Evolutionary conservation across 2,329 filamentous ascomycete genomes (phyloP).

Genomic region (Zopfia rhizophila): DNA sequence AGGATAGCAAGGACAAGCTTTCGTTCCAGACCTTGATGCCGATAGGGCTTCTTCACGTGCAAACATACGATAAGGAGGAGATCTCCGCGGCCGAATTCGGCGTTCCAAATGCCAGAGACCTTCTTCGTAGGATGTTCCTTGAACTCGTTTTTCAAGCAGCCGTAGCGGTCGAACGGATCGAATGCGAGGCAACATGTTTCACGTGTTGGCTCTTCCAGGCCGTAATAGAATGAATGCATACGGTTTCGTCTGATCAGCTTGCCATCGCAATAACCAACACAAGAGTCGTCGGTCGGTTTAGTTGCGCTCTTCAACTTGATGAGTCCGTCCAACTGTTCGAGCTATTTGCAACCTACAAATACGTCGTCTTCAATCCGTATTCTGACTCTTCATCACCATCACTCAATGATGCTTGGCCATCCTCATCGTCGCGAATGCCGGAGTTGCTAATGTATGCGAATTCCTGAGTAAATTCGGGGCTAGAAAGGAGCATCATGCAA

Average conservation of each 20-base stretch:
- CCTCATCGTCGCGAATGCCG: too few relatives aligned
- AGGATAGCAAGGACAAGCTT: constrained; percentile 43
- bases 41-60: constrained; percentile 23
- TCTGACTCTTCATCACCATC: too few relatives aligned
- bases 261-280: constrained; percentile 11
- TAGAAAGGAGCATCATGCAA: too few relatives aligned
- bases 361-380: too few relatives aligned
- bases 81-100: constrained; percentile 39
- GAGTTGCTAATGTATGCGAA: too few relatives aligned
- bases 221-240: constrained; percentile 42
- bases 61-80: constrained; percentile 42
- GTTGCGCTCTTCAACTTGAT: too few relatives aligned
- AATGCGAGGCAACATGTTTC: constrained; percentile 48
- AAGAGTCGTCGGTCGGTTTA: too few relatives aligned
- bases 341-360: too few relatives aligned
- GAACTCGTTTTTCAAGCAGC: constrained; percentile 46
- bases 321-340: too few relatives aligned
- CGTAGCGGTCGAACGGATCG: constrained; percentile 53
- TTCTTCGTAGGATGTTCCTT: constrained; percentile 38
- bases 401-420: too few relatives aligned
- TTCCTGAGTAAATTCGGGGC: too few relatives aligned
- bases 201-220: constrained; percentile 45
- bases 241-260: constrained; percentile 4
- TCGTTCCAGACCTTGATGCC: constrained; percentile 43
- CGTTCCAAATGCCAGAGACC: constrained; percentile 40